Evolutionary conservation across 164 flowering plant genomes (phyloP).

Genomic region (Umbilicus rupestris): DNA sequence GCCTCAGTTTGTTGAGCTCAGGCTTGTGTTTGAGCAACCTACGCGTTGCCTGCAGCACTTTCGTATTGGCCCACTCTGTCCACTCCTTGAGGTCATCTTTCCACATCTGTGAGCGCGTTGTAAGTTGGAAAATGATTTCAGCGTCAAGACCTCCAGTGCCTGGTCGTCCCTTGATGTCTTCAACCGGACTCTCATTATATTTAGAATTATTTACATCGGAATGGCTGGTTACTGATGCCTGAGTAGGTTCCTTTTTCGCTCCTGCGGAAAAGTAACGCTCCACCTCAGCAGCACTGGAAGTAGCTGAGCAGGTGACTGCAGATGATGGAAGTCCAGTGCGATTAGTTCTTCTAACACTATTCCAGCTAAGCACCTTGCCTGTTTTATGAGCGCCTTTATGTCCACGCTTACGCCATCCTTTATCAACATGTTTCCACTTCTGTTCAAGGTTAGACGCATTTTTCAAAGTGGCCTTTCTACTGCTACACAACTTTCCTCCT

Average conservation of each 20-base stretch:
- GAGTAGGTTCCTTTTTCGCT: neutral
- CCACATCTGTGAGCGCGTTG: conserved; percentile 46
- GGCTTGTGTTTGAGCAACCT: conserved; percentile 76
- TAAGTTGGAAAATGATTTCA: conserved; percentile 56
- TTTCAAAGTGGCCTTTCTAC: conserved; percentile 31
- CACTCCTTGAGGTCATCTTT: conserved; percentile 78
- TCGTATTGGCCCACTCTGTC: conserved; percentile 95
- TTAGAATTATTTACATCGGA: conserved; percentile 11
- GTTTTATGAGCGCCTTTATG: neutral
- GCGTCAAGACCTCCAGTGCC: conserved; percentile 54
- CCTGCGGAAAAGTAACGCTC: neutral
- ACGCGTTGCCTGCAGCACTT: conserved; percentile 90
- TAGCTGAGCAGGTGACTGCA: neutral
- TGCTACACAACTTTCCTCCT: conserved; percentile 40
- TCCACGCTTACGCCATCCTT: neutral
- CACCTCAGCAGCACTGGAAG: neutral
- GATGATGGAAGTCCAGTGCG: neutral
- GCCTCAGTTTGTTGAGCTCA: conserved; percentile 75
- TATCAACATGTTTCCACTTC: conserved; percentile 2
- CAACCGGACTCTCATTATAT: conserved; percentile 29
- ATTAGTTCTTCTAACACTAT: neutral
- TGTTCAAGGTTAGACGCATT: conserved; percentile 17
- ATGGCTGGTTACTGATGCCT: neutral
- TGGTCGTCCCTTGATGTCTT: conserved; percentile 40
- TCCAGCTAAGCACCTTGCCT: neutral